phyloP scores from a whole-genome alignment of 2,329 filamentous ascomycete species.

The Penicillium sp. region DNA sequence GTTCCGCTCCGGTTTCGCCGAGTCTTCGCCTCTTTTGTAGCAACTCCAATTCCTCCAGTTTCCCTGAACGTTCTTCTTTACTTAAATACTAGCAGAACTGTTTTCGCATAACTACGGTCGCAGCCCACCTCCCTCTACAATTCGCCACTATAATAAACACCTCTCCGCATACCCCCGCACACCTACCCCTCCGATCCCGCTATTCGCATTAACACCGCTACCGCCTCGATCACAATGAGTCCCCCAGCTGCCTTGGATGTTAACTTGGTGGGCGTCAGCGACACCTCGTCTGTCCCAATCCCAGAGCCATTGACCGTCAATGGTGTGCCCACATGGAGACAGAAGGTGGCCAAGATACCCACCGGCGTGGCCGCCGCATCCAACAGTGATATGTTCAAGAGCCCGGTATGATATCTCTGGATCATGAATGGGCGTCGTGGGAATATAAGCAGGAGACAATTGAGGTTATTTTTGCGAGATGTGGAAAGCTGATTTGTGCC shows the following conservation, averaged over 20 bases:
- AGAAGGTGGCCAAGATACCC: slow-evolving; percentile 66
- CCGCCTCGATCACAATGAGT: slow-evolving; percentile 16
- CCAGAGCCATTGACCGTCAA: slow-evolving; percentile 59
- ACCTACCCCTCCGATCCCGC: neutral
- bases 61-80: neutral
- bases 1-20: slow-evolving; percentile 11
- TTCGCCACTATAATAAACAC: neutral
- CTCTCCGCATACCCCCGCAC: neutral
- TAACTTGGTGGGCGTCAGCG: slow-evolving; percentile 35
- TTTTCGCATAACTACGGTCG: neutral
- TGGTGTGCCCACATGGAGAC: slow-evolving; percentile 65
- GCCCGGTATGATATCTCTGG: slow-evolving; percentile 54
- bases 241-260: slow-evolving; percentile 31
- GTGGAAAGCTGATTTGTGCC: slow-evolving; percentile 14
- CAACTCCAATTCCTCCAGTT: neutral
- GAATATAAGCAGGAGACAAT: neutral
- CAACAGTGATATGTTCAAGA: slow-evolving; percentile 81
- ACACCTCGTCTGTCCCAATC: slow-evolving; percentile 39
- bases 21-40: neutral
- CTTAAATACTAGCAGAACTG: neutral
- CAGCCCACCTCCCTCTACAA: neutral
- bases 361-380: slow-evolving; percentile 74
- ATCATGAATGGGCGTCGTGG: neutral
- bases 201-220: slow-evolving; percentile 1
- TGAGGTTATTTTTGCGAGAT: neutral